Conservation (phyloP, 2,329 filamentous ascomycete species). For the Celoporthe dispersa region DNA sequence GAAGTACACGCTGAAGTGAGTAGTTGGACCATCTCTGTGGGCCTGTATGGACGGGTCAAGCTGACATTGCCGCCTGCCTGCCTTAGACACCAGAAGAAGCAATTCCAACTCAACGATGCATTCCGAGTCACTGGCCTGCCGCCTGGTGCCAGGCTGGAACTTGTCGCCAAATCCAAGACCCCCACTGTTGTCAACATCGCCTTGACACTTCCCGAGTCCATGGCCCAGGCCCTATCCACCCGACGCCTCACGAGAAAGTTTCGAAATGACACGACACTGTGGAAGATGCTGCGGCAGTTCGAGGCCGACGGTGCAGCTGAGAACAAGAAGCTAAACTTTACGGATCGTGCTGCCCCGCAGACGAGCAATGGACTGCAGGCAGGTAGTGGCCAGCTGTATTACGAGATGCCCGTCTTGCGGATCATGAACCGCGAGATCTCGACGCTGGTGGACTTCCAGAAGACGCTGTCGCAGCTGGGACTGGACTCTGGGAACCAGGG, state of each 20-base stretch:
- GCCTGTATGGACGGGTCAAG: background rate
- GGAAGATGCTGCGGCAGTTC: slow-evolving; percentile 88
- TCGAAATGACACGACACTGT: slow-evolving; percentile 84
- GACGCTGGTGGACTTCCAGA: slow-evolving; percentile 81
- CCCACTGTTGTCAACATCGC: slow-evolving; percentile 86
- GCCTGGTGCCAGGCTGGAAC: slow-evolving; percentile 88
- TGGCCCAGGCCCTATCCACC: slow-evolving; percentile 64
- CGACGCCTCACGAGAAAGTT: slow-evolving; percentile 82
- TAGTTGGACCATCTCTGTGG: background rate
- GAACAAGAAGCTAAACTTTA: slow-evolving; percentile 74
- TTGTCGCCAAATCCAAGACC: slow-evolving; percentile 84
- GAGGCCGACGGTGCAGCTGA: slow-evolving; percentile 73
- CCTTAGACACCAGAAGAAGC: slow-evolving; percentile 77
- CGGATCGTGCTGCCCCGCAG: slow-evolving; percentile 76
- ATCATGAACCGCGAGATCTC: slow-evolving; percentile 81
- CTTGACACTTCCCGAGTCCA: slow-evolving; percentile 78
- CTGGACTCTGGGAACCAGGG: slow-evolving; percentile 83
- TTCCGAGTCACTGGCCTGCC: slow-evolving; percentile 70
- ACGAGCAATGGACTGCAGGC: slow-evolving; percentile 55
- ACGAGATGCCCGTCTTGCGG: slow-evolving; percentile 84
- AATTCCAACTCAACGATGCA: slow-evolving; percentile 51
- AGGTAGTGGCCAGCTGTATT: slow-evolving; percentile 78
- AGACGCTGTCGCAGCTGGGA: slow-evolving; percentile 84
- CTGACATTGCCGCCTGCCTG: slow-evolving; percentile 12
- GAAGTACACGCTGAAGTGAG: slow-evolving; percentile 81